A percentile compares a stretch with the other conserved stretches of the same genome.
These are phyloP conservation scores for Usnea hakonensis DNA, from an alignment of 495 filamentous ascomycete genomes.

Conservation along the genomic window DNA sequence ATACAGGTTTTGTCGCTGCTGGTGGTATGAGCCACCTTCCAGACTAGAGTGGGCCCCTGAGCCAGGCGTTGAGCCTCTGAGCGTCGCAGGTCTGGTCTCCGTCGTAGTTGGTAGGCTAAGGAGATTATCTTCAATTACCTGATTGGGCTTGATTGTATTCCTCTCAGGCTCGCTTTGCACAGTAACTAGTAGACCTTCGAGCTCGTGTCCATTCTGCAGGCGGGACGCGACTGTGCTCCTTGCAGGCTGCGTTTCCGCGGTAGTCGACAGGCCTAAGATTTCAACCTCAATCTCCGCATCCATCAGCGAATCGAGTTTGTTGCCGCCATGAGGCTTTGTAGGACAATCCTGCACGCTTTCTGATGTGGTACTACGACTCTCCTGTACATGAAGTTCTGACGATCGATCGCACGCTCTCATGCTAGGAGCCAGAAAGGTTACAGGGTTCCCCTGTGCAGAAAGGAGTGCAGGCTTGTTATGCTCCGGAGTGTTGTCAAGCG, in stretches of 20 bases:
- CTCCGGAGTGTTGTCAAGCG: background rate
- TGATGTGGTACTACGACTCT: background rate
- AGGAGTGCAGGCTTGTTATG: no score
- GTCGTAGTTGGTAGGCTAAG: background rate
- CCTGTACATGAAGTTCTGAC: background rate
- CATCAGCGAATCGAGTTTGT: background rate
- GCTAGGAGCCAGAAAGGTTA: background rate
- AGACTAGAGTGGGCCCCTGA: background rate
- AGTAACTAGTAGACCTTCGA: no score
- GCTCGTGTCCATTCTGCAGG: no score
- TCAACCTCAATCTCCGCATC: no score
- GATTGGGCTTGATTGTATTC: background rate
- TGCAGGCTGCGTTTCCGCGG: no score
- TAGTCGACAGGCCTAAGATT: no score
- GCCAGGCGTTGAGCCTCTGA: background rate
- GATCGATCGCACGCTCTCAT: background rate
- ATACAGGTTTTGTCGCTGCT: background rate
- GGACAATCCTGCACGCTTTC: background rate
- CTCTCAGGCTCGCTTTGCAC: background rate
- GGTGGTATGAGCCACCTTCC: background rate
- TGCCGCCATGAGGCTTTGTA: background rate
- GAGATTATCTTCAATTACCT: background rate
- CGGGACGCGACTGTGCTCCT: no score
- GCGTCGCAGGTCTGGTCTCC: background rate
- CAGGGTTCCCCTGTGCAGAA: background rate